Evolutionary conservation across 2,329 filamentous ascomycete genomes (phyloP), one percentile per base, ranked within the genome.

Genomic region (Massarina eburnea): DNA sequence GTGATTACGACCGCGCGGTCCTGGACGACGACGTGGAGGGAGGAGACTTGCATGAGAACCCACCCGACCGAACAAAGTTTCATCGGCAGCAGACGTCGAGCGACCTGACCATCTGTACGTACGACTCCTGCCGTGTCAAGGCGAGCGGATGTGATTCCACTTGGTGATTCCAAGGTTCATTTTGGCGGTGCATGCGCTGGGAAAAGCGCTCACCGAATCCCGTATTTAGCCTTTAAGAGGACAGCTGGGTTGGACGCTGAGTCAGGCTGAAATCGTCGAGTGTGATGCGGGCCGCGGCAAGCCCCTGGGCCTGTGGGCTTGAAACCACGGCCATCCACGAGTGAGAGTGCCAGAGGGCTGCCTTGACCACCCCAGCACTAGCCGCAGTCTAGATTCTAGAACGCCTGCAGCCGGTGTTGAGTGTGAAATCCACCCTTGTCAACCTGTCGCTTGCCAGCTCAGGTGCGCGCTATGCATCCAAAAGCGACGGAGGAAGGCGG

Each of bases 311-410:
- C 27, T 14, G 27, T 8, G 27, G 51, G 54, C 45, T 48, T 48
- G 46, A 55, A 55, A 54, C 49, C 42, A 55, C 55, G 59, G 52
- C 45, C 55, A 53, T 42, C 59, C 57, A 54, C 52, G 55, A 55
- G 53, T 57, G 53, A 57, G 54, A 57, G 51, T 59, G 52, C 49
- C 52, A 57, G 54, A 57, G 51, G 58, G 52, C 49, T 52, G 42
- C 49, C 53, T 66, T 58, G 53, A 55, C 55, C 45, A 44, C 55
- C 49, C 39, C 54, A 30, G 6, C 27, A 7, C 5, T 14, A 12
- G 24, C 24, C 24, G 7, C 57, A 55, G 51, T 46, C 46, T 38
- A 14, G 49, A 63, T 61, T 67, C 66, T 68, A 67, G 66, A 68
- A 64, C 64, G 54, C 47, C 51, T 50, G 53, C 39, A 50, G 49